Evolutionary conservation across 257 asterid species (phyloP), one percentile per base, ranked within the genome.

Genomic region (Linaria vulgaris): DNA sequence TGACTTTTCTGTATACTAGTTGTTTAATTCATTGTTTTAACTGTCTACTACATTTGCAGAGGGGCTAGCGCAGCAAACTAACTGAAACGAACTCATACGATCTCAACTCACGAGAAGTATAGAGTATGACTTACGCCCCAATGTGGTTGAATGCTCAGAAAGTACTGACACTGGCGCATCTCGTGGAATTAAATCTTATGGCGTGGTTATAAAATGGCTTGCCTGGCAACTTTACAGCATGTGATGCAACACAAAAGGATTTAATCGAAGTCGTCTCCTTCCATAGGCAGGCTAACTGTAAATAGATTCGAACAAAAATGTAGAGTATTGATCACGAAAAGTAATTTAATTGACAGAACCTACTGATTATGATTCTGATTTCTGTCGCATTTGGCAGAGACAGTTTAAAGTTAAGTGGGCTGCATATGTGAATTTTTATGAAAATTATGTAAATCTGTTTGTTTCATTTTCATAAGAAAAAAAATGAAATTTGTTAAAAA

Each of bases 81-180:
- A 56, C n/a, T 21, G 54, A 21, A 25, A 64, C n/a, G 47, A 54
- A 55, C 59, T 60, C 59, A 46, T 37, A 25, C 63, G 37, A 20
- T 45, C 66, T 21, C 53, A 52, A 67, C 61, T 45, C 49, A 56
- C 68, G 16, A 57, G 61, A 63, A 48, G 60, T 68, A 66, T 49
- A 39, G 17, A 38, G 49, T 27, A 27, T 6, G 34, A 27, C 34
- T 4, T 3, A 61, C 48, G n/a, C 44, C 17, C 15, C 17, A 44
- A 27, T 6, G 3, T 27, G 34, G 34, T 27, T 27, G 38, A 9
- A 39, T 56, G 17, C 23, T 13, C 54, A 52, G 16, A 55, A 60
- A 46, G 56, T 30, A 0, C n/a, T 14, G 20, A 56, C 38, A 55
- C 34, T 44, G 45, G 41, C 48, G 10, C 10, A 53, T 50, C 55